Percentiles rank a stretch among this genome's conserved stretches.
phyloP scores from a whole-genome alignment of 495 filamentous ascomycete species.

The Lasiosphaeria miniovina region DNA sequence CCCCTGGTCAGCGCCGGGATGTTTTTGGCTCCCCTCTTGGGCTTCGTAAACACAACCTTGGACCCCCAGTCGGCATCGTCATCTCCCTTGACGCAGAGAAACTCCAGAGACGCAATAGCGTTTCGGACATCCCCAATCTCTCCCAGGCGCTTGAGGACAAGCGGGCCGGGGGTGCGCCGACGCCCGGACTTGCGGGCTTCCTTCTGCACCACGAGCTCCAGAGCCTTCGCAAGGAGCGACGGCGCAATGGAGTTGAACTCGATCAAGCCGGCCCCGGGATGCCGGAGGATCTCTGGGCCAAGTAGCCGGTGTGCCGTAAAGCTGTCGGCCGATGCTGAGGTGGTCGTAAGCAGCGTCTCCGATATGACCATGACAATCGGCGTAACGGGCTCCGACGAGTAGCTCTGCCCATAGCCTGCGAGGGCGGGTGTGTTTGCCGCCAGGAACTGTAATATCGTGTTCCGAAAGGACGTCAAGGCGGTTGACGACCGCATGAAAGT shows the following conservation, averaged over 20 bases:
- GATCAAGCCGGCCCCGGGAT: slow-evolving; percentile 70
- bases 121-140: slow-evolving; percentile 89
- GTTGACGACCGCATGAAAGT: slow-evolving; percentile 66
- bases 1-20: slow-evolving; percentile 60
- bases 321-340: slow-evolving; percentile 73
- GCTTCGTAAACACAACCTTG: slow-evolving; percentile 58
- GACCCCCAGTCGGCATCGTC: slow-evolving; percentile 63
- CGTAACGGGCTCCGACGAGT: slow-evolving; percentile 44
- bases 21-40: slow-evolving; percentile 55
- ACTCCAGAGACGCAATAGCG: slow-evolving; percentile 84
- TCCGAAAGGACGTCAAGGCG: slow-evolving; percentile 68
- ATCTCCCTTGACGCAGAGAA: slow-evolving; percentile 77
- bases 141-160: slow-evolving; percentile 69
- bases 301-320: slow-evolving; percentile 88
- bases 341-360: slow-evolving; percentile 75
- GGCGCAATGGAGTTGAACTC: slow-evolving; percentile 92
- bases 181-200: slow-evolving; percentile 70
- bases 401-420: slow-evolving; percentile 30
- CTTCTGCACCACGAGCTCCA: slow-evolving; percentile 75
- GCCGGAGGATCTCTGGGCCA: slow-evolving; percentile 75
- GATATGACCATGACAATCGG: slow-evolving; percentile 89
- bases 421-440: slow-evolving; percentile 54
- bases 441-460: slow-evolving; percentile 70
- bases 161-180: slow-evolving; percentile 62
- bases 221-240: slow-evolving; percentile 78